Evolutionary conservation across 805 yeast species (phyloP).

Genomic region (Wickerhamiella dianesei): DNA sequence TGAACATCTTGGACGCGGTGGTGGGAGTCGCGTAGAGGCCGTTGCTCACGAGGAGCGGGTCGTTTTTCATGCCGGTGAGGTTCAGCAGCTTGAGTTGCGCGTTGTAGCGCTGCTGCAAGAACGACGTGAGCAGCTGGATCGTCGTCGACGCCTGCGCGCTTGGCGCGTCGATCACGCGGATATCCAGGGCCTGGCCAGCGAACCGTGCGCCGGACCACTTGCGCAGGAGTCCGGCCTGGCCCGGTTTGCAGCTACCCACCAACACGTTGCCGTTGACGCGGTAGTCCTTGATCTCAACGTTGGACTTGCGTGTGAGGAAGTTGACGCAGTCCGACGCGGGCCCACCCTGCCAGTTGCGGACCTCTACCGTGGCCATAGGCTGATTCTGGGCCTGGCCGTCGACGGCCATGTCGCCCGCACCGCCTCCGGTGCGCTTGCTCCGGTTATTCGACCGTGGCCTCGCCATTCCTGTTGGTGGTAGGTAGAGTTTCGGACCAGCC

Average conservation of each 20-base stretch:
- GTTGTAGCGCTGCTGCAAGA: conserved; percentile 56
- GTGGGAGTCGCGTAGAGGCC: conserved; percentile 53
- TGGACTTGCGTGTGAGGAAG: conserved; percentile 57
- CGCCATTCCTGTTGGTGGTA: no score
- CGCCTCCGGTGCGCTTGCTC: conserved; percentile 13
- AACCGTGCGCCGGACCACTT: conserved; percentile 67
- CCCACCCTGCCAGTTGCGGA: conserved; percentile 75
- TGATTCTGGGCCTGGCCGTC: conserved; percentile 13
- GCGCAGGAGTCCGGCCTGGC: conserved; percentile 45
- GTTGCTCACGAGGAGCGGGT: conserved; percentile 40
- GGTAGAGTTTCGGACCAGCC: no score
- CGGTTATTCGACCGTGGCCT: conserved; percentile 12
- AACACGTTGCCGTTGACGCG: conserved; percentile 43
- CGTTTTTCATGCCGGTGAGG: conserved; percentile 49
- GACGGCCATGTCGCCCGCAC: conserved; percentile 23
- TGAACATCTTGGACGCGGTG: conserved; percentile 69
- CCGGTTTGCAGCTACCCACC: conserved; percentile 42
- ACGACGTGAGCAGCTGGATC: conserved; percentile 45
- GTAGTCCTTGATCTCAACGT: conserved; percentile 40
- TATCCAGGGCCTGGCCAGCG: conserved; percentile 56
- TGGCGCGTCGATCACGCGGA: conserved; percentile 28
- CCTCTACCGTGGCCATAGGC: conserved; percentile 37
- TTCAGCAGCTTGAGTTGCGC: conserved; percentile 53
- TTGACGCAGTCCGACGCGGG: conserved; percentile 49
- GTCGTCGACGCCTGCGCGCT: conserved; percentile 27